Percentiles rank a stretch among this genome's conserved stretches.
Evolutionary conservation across 1,284 basidiomycete genomes (phyloP).

Genomic region (Ustilago sp.): DNA sequence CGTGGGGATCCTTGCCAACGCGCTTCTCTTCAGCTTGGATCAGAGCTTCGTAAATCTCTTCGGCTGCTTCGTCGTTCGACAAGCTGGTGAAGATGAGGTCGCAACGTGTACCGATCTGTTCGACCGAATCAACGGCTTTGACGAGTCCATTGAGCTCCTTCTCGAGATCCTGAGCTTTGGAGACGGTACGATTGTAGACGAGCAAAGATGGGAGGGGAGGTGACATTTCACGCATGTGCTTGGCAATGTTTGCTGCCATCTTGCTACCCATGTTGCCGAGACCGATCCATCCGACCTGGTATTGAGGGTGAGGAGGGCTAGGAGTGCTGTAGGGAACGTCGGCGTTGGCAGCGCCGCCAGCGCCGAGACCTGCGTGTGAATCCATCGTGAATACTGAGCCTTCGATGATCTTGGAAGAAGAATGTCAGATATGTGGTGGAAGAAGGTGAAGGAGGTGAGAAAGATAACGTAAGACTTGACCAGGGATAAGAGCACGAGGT

Average conservation of each 20-base stretch:
- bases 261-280: constrained; percentile 75
- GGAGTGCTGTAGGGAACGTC: constrained; percentile 54
- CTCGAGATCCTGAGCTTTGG: constrained; percentile 74
- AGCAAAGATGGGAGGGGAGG: constrained; percentile 56
- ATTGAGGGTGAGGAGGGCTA: constrained; percentile 53
- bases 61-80: constrained; percentile 79
- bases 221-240: constrained; percentile 68
- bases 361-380: constrained; percentile 23
- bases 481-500: neutral
- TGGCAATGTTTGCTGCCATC: constrained; percentile 82
- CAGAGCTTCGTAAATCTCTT: constrained; percentile 77
- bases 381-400: constrained; percentile 16
- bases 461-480: neutral
- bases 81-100: constrained; percentile 85
- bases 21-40: constrained; percentile 71
- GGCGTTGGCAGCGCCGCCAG: constrained; percentile 18
- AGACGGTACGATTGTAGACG: constrained; percentile 77
- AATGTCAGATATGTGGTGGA: neutral
- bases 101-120: constrained; percentile 76
- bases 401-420: neutral
- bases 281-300: constrained; percentile 58
- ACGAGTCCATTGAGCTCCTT: constrained; percentile 74
- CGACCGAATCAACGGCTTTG: constrained; percentile 74
- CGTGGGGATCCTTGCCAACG: constrained; percentile 67
- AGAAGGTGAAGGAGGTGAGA: neutral